These are phyloP conservation scores for Cucumis hystrix DNA, from an alignment of 306 rosid genomes.

Conservation along the genomic window DNA sequence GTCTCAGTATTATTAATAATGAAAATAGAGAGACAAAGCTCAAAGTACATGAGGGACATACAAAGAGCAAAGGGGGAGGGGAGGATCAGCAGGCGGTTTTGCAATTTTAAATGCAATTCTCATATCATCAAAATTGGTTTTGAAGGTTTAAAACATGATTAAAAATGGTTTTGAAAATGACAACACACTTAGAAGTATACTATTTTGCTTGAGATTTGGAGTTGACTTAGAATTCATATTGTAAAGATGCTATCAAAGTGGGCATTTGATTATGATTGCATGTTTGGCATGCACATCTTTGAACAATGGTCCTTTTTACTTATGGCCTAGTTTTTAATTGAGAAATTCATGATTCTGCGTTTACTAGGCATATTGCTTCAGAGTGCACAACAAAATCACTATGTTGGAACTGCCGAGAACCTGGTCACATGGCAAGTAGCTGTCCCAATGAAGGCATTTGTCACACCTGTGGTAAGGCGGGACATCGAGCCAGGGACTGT, in stretches of 20 bases:
- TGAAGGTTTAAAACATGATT: no score
- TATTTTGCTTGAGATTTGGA: neutral
- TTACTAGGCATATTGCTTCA: slow-evolving; percentile 77
- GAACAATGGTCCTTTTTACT: neutral
- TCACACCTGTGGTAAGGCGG: slow-evolving; percentile 94
- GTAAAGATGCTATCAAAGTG: neutral
- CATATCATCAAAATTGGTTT: no score
- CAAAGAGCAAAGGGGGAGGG: no score
- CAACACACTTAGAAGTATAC: no score
- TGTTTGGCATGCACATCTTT: neutral
- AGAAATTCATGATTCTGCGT: neutral
- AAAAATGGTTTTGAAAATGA: no score
- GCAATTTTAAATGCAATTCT: no score
- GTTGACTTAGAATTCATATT: neutral
- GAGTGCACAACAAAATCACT: slow-evolving; percentile 90
- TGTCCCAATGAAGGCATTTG: slow-evolving; percentile 96
- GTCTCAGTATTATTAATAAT: no score
- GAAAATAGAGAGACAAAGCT: no score
- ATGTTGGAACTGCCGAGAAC: slow-evolving; percentile 97
- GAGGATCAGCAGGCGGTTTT: no score
- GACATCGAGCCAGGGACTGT: slow-evolving; percentile 94
- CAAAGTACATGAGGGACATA: no score
- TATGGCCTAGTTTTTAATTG: neutral
- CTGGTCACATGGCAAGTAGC: slow-evolving; percentile 90
- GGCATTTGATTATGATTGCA: neutral